These are phyloP conservation scores for Soucietia sequanensis DNA, from an alignment of 805 yeast genomes.

Conservation along the genomic window DNA sequence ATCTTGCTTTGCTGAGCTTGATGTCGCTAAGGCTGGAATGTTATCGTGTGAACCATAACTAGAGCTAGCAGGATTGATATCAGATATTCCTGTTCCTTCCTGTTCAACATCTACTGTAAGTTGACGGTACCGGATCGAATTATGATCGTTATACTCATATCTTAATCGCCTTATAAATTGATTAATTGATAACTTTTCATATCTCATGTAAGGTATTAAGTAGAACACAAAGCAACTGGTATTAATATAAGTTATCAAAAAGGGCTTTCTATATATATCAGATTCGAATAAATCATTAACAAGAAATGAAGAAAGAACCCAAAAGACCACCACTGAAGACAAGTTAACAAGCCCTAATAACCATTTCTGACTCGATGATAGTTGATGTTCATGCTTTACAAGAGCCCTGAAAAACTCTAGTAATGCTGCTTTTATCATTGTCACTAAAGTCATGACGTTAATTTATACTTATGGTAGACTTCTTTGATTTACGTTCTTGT, in stretches of 20 bases:
- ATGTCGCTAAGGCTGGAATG: constrained; percentile 9
- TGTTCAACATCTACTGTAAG: constrained; percentile 13
- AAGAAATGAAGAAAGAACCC: constrained; percentile 90
- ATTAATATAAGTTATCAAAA: constrained; percentile 86
- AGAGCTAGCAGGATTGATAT: neutral
- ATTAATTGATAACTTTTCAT: constrained; percentile 21
- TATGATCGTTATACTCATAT: constrained; percentile 21
- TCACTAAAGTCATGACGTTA: too few relatives aligned
- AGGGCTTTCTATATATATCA: constrained; percentile 79
- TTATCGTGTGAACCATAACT: constrained; percentile 22
- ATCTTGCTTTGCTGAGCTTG: neutral
- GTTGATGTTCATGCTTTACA: constrained; percentile 19
- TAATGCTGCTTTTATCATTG: too few relatives aligned
- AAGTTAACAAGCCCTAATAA: constrained; percentile 72
- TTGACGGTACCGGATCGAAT: too few relatives aligned
- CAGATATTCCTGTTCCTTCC: constrained; percentile 20
- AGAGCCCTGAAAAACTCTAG: constrained; percentile 13
- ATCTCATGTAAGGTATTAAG: constrained; percentile 55
- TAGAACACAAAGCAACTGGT: constrained; percentile 83
- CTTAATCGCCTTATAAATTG: constrained; percentile 22
- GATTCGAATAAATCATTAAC: constrained; percentile 75
- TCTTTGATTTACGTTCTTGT: too few relatives aligned
- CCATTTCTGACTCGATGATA: constrained; percentile 53
- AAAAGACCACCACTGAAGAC: constrained; percentile 71
- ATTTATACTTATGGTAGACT: too few relatives aligned